A percentile compares a stretch with the other conserved stretches of the same genome.
Conservation (phyloP, 345 rosid genomes). For the Rhodamnia rubescens region DNA sequence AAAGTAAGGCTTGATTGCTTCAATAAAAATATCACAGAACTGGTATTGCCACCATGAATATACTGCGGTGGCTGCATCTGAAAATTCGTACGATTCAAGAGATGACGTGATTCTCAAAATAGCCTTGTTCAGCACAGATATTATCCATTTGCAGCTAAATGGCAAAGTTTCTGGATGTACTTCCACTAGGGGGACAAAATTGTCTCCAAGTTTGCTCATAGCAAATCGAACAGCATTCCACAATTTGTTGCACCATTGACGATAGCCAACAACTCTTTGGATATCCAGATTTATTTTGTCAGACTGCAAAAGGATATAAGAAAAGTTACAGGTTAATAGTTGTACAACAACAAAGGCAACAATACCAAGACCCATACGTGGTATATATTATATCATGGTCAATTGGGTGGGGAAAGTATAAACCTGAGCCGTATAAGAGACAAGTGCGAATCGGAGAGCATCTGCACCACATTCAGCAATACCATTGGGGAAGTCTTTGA, state of each 20-base stretch:
- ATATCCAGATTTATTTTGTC: constrained; percentile 95
- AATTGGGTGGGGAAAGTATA: neutral
- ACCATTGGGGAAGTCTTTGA: constrained; percentile 77
- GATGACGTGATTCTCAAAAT: constrained; percentile 44
- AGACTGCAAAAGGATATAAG: constrained; percentile 34
- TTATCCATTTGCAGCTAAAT: constrained; percentile 88
- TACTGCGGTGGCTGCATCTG: constrained; percentile 64
- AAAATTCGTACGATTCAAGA: constrained; percentile 57
- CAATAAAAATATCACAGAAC: constrained; percentile 89
- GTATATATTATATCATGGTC: neutral
- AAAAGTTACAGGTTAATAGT: neutral
- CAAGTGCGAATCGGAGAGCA: constrained; percentile 94
- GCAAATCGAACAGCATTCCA: constrained; percentile 98
- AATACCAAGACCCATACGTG: neutral
- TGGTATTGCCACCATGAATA: constrained; percentile 98
- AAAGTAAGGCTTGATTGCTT: constrained; percentile 83
- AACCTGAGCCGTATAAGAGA: constrained; percentile 95
- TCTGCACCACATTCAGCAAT: constrained; percentile 96
- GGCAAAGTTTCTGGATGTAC: constrained; percentile 40
- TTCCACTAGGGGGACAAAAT: constrained; percentile 39
- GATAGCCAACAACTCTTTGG: constrained; percentile 89
- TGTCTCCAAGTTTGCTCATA: constrained; percentile 75
- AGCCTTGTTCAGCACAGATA: constrained; percentile 67
- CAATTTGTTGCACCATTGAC: constrained; percentile 96
- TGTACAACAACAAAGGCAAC: neutral